Evolutionary conservation across 257 asterid genomes (phyloP).

Genomic region (Solanum clarkiae): DNA sequence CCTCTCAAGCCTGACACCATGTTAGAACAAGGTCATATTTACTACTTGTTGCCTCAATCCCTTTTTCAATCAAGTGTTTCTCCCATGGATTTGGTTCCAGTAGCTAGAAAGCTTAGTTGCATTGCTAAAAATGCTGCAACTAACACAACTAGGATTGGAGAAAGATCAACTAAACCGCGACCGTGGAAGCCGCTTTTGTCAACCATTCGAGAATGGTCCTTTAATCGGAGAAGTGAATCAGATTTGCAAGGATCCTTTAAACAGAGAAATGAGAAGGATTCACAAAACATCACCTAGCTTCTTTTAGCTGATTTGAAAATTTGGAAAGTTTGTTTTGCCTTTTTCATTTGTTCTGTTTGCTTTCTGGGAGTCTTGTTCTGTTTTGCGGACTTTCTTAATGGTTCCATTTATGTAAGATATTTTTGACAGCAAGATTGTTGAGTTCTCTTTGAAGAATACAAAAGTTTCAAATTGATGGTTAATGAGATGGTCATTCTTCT

Average conservation of each 20-base stretch:
- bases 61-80: conserved; percentile 29
- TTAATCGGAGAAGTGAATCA: conserved; percentile 40
- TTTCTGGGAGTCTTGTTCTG: not conserved
- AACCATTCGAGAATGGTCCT: conserved; percentile 40
- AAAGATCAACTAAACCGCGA: conserved; percentile 3
- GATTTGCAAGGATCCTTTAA: conserved; percentile 10
- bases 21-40: conserved; percentile 29
- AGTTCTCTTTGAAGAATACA: too few species aligned
- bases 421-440: not conserved
- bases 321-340: not conserved
- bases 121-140: conserved; percentile 7
- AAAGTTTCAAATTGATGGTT: too few species aligned
- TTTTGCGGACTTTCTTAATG: not conserved
- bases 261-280: not conserved
- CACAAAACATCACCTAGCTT: not conserved
- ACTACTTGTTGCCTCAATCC: conserved; percentile 39
- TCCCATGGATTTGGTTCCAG: conserved; percentile 34
- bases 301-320: not conserved
- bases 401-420: not conserved
- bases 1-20: conserved; percentile 18
- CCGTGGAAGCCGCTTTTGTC: conserved; percentile 54
- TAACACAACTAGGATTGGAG: not conserved
- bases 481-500: too few species aligned
- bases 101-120: conserved; percentile 29
- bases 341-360: not conserved